Conservation (phyloP, 73 alveolate genomes). For the Paramecium tetraurelia region DNA sequence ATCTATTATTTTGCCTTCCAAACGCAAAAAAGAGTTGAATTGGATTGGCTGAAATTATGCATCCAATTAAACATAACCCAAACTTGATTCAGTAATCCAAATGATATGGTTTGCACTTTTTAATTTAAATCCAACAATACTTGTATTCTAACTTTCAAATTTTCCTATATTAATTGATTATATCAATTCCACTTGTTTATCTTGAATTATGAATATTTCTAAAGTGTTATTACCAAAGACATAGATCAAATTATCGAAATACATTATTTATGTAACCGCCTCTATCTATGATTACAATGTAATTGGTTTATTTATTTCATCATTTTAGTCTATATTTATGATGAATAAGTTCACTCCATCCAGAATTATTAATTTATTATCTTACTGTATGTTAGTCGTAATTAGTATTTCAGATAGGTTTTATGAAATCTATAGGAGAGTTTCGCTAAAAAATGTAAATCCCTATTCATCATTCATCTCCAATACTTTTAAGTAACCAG, state of each 20-base stretch:
- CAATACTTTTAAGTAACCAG: conserved; percentile 12
- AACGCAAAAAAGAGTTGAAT: background rate
- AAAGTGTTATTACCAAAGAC: background rate
- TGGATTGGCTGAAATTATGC: background rate
- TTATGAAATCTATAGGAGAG: background rate
- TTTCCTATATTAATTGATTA: background rate
- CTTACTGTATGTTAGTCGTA: background rate
- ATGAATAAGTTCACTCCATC: background rate
- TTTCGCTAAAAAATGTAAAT: background rate
- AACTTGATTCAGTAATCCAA: background rate
- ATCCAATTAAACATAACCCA: background rate
- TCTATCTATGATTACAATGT: background rate
- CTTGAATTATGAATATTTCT: background rate
- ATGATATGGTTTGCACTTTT: background rate
- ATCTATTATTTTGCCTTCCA: background rate
- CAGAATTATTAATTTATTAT: background rate
- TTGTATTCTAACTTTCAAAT: background rate
- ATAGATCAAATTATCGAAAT: background rate
- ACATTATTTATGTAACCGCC: background rate
- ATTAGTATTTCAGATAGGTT: background rate
- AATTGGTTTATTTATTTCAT: background rate
- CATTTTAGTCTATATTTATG: background rate
- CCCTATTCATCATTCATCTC: conserved; percentile 10
- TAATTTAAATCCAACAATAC: background rate
- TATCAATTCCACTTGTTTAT: background rate